A percentile compares a stretch with the other conserved stretches of the same genome.
Conservation (phyloP, 495 filamentous ascomycete species). For the Aspergillus heteromorphus region DNA sequence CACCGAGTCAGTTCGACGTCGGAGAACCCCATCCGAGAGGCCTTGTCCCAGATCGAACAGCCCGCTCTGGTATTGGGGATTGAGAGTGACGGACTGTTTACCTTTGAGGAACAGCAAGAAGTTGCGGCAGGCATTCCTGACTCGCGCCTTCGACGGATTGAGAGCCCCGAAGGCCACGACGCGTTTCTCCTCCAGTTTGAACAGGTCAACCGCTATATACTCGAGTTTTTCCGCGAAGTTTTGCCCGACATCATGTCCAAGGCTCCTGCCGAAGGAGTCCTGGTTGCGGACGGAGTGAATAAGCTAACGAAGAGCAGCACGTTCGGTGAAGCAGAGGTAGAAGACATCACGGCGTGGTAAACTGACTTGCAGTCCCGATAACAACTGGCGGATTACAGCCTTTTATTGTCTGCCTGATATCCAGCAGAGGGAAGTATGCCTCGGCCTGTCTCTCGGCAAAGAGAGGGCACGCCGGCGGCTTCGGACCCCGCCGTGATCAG, state of each 20-base stretch:
- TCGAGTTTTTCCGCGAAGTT: slow-evolving; percentile 76
- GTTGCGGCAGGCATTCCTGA: slow-evolving; percentile 77
- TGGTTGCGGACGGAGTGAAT: slow-evolving; percentile 31
- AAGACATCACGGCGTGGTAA: slow-evolving; percentile 96
- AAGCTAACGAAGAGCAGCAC: slow-evolving; percentile 71
- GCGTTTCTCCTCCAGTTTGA: slow-evolving; percentile 95
- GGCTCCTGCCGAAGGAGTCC: slow-evolving; percentile 40
- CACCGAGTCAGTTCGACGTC: slow-evolving; percentile 46
- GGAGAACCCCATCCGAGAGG: slow-evolving; percentile 56
- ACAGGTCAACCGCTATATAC: slow-evolving; percentile 85
- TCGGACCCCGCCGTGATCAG: slow-evolving; percentile 5
- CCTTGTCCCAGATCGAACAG: slow-evolving; percentile 77
- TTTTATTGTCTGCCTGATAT: slow-evolving; percentile 9
- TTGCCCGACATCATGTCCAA: slow-evolving; percentile 81
- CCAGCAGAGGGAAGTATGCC: slow-evolving; percentile 1
- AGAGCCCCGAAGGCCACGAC: slow-evolving; percentile 92
- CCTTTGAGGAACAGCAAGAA: slow-evolving; percentile 92
- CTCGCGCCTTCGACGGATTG: slow-evolving; percentile 73
- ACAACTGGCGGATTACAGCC: slow-evolving; percentile 27
- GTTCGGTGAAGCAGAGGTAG: slow-evolving; percentile 92
- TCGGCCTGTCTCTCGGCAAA: slow-evolving; percentile 12
- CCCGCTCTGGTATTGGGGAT: slow-evolving; percentile 88
- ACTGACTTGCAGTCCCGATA: slow-evolving; percentile 3
- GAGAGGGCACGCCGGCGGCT: slow-evolving; percentile 16
- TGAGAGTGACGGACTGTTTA: slow-evolving; percentile 91